Conservation (phyloP, 345 rosid species). For the Pugionium cornutum region DNA sequence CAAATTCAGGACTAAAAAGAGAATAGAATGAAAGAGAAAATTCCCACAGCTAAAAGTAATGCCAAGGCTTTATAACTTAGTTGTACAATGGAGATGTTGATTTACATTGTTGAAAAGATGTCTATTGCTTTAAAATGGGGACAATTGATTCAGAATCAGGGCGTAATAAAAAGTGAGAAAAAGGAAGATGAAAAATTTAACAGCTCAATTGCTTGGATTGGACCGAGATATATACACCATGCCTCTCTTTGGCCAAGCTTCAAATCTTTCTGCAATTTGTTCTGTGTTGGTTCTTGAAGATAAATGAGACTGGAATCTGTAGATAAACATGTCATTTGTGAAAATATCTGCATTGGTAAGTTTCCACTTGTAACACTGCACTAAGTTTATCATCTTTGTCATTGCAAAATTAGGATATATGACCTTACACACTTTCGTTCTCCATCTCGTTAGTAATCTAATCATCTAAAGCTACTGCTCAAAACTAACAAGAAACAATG, state of each 20-base stretch:
- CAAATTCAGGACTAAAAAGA: no score
- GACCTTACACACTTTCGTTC: slow-evolving; percentile 25
- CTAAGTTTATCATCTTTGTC: slow-evolving; percentile 8
- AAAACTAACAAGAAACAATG: slow-evolving; percentile 24
- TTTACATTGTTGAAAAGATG: no score
- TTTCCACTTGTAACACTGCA: not conserved
- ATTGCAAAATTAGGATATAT: not conserved
- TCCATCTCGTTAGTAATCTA: slow-evolving; percentile 22
- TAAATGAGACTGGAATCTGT: not conserved
- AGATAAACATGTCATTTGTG: not conserved
- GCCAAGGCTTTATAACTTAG: no score
- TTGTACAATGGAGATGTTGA: no score
- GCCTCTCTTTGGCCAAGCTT: slow-evolving; percentile 2
- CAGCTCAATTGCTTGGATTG: not conserved
- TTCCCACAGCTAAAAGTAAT: no score
- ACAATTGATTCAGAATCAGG: no score
- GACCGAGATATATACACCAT: not conserved
- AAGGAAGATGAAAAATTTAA: no score
- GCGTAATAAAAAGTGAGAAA: no score
- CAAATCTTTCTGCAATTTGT: not conserved
- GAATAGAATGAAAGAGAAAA: no score
- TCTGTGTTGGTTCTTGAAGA: no score
- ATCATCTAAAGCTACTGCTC: slow-evolving; percentile 26
- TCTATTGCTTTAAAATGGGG: no score
- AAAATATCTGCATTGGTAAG: not conserved